phyloP scores from a whole-genome alignment of 345 rosid species.

The Syzygium oleosum region DNA sequence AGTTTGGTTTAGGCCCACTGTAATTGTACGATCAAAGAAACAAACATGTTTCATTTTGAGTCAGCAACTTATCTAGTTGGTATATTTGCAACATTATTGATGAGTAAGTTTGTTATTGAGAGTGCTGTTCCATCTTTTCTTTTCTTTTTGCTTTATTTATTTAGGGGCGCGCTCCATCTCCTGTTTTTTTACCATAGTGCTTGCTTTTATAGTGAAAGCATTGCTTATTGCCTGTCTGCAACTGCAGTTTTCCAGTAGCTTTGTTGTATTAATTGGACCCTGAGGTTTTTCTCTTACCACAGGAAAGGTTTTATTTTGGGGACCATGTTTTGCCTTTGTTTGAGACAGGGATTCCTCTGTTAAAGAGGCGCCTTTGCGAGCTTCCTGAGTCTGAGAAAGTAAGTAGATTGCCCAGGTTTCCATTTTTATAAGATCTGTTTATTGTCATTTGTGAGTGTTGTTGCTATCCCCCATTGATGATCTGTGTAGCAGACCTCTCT shows the following conservation, averaged over 20 bases:
- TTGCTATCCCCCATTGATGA: neutral
- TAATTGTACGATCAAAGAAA: neutral
- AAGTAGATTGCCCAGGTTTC: conserved; percentile 2
- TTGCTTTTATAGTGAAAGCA: neutral
- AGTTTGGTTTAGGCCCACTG: neutral
- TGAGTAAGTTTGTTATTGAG: neutral
- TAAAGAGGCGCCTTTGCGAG: conserved; percentile 75
- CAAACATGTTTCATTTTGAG: neutral
- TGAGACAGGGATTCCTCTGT: conserved; percentile 92
- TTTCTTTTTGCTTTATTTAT: neutral
- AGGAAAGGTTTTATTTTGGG: conserved; percentile 97
- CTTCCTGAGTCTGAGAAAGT: conserved; percentile 74
- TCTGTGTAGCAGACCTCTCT: neutral
- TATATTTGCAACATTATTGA: neutral
- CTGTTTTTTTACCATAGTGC: neutral
- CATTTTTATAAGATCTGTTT: neutral
- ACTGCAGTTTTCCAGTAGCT: neutral
- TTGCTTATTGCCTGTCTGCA: neutral
- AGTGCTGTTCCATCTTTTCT: neutral
- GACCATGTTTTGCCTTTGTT: conserved; percentile 95
- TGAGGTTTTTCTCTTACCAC: conserved; percentile 4
- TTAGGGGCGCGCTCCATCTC: neutral
- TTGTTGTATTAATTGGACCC: neutral
- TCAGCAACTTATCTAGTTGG: neutral
- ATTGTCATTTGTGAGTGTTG: neutral